phyloP scores from a whole-genome alignment of 2,329 filamentous ascomycete genomes.

The Bertia moriformis region DNA sequence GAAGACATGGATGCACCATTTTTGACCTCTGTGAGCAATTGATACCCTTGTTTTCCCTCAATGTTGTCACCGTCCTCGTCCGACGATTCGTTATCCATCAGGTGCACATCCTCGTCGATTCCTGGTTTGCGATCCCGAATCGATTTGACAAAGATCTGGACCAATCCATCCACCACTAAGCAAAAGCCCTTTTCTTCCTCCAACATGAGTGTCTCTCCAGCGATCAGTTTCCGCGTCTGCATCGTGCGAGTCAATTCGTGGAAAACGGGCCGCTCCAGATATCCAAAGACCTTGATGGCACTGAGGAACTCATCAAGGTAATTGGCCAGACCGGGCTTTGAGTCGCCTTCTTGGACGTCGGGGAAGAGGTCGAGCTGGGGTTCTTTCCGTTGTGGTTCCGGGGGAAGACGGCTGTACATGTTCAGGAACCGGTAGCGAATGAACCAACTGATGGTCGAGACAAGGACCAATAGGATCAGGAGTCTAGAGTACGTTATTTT shows the following conservation, averaged over 20 bases:
- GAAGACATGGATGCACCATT: slow-evolving; percentile 98
- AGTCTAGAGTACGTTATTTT: too few relatives aligned
- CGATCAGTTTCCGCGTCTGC: slow-evolving; percentile 93
- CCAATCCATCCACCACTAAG: slow-evolving; percentile 85
- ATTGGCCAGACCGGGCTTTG: slow-evolving; percentile 74
- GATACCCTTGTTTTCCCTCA: slow-evolving; percentile 69
- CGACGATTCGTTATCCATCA: background rate
- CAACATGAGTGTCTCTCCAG: slow-evolving; percentile 83
- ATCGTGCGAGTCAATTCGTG: slow-evolving; percentile 95
- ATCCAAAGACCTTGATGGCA: slow-evolving; percentile 97
- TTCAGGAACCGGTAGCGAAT: slow-evolving; percentile 91
- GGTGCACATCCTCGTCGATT: slow-evolving; percentile 8
- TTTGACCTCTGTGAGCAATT: slow-evolving; percentile 88
- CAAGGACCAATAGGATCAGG: slow-evolving; percentile 60
- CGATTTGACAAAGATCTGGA: slow-evolving; percentile 97
- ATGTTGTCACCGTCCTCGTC: slow-evolving; percentile 40
- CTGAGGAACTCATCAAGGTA: slow-evolving; percentile 96
- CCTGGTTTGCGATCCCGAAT: slow-evolving; percentile 34
- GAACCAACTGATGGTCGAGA: slow-evolving; percentile 83
- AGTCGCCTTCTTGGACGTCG: slow-evolving; percentile 76
- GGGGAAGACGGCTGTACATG: slow-evolving; percentile 87
- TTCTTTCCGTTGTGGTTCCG: slow-evolving; percentile 89
- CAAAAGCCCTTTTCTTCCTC: slow-evolving; percentile 98
- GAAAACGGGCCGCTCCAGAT: slow-evolving; percentile 88
- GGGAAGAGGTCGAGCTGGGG: slow-evolving; percentile 91